Evolutionary conservation across 2,329 filamentous ascomycete genomes (phyloP).

Genomic region (Aureobasidium uvarum): DNA sequence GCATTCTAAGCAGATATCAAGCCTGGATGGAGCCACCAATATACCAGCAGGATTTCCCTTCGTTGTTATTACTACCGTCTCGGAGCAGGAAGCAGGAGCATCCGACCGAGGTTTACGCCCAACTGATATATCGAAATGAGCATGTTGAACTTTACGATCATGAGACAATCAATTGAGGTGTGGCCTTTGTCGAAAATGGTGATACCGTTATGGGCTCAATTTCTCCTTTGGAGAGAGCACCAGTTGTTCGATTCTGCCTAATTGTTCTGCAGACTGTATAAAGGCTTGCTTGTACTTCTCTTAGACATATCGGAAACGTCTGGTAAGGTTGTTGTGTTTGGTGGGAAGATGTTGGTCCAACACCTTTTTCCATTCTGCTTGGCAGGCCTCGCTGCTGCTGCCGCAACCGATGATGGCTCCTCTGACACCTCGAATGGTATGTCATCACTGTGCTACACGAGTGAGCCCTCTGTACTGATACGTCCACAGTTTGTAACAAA

Average conservation of each 20-base stretch:
- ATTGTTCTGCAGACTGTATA: neutral
- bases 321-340: neutral
- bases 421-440: neutral
- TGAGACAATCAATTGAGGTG: neutral
- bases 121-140: slow-evolving; percentile 4
- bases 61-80: neutral
- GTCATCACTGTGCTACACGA: neutral
- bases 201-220: slow-evolving; percentile 2
- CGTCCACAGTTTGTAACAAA: neutral
- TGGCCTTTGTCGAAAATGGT: neutral
- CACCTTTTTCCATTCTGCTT: neutral
- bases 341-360: neutral
- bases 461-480: neutral
- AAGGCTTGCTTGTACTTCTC: neutral
- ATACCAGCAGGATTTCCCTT: neutral
- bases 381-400: neutral
- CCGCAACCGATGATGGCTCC: neutral
- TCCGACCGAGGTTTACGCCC: neutral
- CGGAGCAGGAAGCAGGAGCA: neutral
- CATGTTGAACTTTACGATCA: neutral
- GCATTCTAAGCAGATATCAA: neutral
- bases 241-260: neutral
- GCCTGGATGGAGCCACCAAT: slow-evolving; percentile 1
- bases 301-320: neutral
- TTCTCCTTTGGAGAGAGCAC: neutral